Percentiles rank a stretch among this genome's conserved stretches.
These are phyloP conservation scores for Exophiala viscosa DNA, from an alignment of 2,329 filamentous ascomycete species.

Conservation along the genomic window DNA sequence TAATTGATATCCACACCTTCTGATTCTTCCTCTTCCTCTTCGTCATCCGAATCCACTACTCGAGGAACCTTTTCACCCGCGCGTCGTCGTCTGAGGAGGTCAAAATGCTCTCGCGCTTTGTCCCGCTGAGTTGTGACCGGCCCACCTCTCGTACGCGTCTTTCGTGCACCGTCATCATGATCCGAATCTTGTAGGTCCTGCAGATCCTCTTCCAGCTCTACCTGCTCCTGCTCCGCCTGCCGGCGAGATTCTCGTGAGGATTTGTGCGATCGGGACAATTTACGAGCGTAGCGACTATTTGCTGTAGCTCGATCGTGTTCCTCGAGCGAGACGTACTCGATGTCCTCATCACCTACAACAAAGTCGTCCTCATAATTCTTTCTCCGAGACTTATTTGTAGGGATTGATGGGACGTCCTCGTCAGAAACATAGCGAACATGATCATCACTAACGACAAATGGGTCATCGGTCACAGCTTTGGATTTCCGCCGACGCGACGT, in stretches of 20 bases:
- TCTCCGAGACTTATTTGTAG: constrained; percentile 29
- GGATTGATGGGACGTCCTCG: constrained; percentile 24
- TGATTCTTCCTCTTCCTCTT: constrained; percentile 25
- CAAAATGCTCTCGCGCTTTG: constrained; percentile 40
- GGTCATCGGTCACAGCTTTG: constrained; percentile 26
- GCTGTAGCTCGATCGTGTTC: neutral
- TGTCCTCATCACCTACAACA: constrained; percentile 28
- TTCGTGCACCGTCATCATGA: constrained; percentile 33
- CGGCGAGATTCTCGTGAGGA: constrained; percentile 3
- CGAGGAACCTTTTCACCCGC: constrained; percentile 38
- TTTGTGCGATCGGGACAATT: neutral
- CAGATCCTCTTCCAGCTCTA: constrained; percentile 46
- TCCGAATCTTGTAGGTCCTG: constrained; percentile 44
- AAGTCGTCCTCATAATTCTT: constrained; percentile 29
- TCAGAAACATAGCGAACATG: constrained; percentile 11
- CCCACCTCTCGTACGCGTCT: constrained; percentile 41
- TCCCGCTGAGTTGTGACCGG: constrained; percentile 38
- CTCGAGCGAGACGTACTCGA: constrained; percentile 23
- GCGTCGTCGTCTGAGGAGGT: constrained; percentile 41
- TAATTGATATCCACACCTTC: constrained; percentile 24
- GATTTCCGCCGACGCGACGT: constrained; percentile 8
- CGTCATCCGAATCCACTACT: constrained; percentile 29
- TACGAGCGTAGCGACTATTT: neutral
- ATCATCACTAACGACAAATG: constrained; percentile 30
- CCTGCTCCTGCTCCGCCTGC: constrained; percentile 32